phyloP scores from a whole-genome alignment of 495 filamentous ascomycete genomes.

The Elaphomyces granulatus region DNA sequence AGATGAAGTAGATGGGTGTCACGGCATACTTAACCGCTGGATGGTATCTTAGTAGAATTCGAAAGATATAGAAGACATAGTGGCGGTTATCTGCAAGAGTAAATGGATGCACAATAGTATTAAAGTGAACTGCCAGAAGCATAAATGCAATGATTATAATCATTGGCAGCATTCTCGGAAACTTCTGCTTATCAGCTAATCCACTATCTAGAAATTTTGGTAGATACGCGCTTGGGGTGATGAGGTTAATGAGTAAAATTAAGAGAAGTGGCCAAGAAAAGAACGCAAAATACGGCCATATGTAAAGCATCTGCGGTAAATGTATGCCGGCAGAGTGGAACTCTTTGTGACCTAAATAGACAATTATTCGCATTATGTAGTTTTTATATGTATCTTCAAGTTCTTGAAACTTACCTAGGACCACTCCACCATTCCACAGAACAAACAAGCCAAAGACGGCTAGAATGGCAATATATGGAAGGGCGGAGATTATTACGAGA shows the following conservation, averaged over 20 bases:
- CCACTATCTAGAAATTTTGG: conserved; percentile 26
- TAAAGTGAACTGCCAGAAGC: conserved; percentile 50
- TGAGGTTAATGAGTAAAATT: conserved; percentile 32
- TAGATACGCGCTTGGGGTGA: conserved; percentile 22
- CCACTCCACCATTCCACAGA: conserved; percentile 77
- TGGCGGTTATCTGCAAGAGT: conserved; percentile 93
- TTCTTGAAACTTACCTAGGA: conserved; percentile 48
- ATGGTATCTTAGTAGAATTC: conserved; percentile 56
- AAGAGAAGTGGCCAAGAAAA: conserved; percentile 73
- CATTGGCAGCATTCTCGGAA: conserved; percentile 25
- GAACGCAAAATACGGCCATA: conserved; percentile 78
- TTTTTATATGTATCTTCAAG: no score
- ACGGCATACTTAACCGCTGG: conserved; percentile 50
- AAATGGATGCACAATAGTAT: conserved; percentile 92
- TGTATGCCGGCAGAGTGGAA: conserved; percentile 86
- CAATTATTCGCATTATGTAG: background rate
- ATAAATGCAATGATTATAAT: conserved; percentile 32
- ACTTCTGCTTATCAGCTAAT: conserved; percentile 20
- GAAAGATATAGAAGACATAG: conserved; percentile 94
- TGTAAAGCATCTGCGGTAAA: conserved; percentile 84
- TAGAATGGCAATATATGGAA: conserved; percentile 57
- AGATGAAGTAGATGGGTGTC: conserved; percentile 46
- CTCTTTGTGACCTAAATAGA: conserved; percentile 61
- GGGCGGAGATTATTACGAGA: conserved; percentile 34
- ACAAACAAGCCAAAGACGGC: conserved; percentile 60